These are phyloP conservation scores for Penicillium bovifimosum DNA, from an alignment of 495 filamentous ascomycete species.

Conservation along the genomic window DNA sequence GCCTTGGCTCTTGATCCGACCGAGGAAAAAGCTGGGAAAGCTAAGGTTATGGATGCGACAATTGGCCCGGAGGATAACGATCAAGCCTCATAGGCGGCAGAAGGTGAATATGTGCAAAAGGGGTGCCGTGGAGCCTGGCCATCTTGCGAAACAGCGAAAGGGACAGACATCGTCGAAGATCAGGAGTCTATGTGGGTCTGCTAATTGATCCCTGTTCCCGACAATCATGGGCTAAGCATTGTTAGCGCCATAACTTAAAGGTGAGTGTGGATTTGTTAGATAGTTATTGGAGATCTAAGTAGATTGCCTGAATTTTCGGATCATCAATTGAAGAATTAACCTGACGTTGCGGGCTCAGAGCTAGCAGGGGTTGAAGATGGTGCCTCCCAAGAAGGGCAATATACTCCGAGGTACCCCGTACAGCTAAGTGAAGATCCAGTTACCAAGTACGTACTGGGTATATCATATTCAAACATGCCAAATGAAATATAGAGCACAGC, in stretches of 20 bases:
- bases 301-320: too few species aligned
- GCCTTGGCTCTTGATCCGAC: not conserved
- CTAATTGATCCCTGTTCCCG: not conserved
- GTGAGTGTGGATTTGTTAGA: too few species aligned
- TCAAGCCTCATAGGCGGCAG: not conserved
- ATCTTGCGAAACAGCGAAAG: not conserved
- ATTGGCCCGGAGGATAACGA: not conserved
- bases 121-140: not conserved
- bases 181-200: constrained; percentile 3
- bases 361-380: too few species aligned
- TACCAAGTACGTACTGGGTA: too few species aligned
- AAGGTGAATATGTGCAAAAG: not conserved
- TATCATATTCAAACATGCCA: too few species aligned
- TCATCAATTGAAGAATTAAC: too few species aligned
- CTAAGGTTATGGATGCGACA: not conserved
- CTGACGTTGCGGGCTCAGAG: too few species aligned
- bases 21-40: not conserved
- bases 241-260: too few species aligned
- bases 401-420: not conserved
- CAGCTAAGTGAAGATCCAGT: not conserved
- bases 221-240: not conserved
- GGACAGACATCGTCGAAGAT: not conserved
- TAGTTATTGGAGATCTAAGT: too few species aligned
- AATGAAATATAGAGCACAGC: too few species aligned
- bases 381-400: not conserved